Conservation (phyloP, 2,329 filamentous ascomycete species). For the Talaromyces sp. region DNA sequence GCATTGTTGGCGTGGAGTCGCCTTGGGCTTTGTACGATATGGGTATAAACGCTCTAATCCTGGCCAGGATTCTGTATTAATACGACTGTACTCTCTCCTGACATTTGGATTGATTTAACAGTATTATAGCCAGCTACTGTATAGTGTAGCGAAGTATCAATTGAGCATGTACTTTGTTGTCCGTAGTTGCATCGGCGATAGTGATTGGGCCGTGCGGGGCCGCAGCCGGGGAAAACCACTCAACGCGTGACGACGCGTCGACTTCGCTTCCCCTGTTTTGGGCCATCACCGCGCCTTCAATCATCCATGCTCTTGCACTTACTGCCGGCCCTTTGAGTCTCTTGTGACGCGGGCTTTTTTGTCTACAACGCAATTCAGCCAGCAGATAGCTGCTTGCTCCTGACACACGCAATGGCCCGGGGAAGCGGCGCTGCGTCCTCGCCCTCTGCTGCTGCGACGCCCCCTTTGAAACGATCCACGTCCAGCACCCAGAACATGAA, state of each 20-base stretch:
- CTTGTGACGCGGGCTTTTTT: not conserved
- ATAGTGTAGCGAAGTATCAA: no score
- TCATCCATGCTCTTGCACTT: not conserved
- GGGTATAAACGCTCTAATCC: not conserved
- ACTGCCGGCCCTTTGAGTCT: not conserved
- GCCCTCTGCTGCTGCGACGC: constrained; percentile 23
- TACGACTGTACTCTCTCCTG: not conserved
- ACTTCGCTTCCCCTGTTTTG: not conserved
- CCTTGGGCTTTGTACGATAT: not conserved
- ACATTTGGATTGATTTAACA: not conserved
- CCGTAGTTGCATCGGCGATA: no score
- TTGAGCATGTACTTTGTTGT: no score
- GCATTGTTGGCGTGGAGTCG: not conserved
- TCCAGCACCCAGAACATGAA: constrained; percentile 45
- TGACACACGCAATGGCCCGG: constrained; percentile 31
- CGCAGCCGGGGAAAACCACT: constrained; percentile 18
- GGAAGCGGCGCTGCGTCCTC: constrained; percentile 29
- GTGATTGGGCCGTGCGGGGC: not conserved
- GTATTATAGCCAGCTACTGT: no score
- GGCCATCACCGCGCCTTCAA: not conserved
- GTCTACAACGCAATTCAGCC: not conserved
- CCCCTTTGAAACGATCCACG: constrained; percentile 34
- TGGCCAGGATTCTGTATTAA: not conserved
- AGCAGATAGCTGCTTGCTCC: not conserved
- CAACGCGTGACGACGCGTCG: constrained; percentile 27